Percentiles rank a stretch among this genome's conserved stretches.
phyloP scores from a whole-genome alignment of 73 alveolate species.

The Paramecium tetraurelia region DNA sequence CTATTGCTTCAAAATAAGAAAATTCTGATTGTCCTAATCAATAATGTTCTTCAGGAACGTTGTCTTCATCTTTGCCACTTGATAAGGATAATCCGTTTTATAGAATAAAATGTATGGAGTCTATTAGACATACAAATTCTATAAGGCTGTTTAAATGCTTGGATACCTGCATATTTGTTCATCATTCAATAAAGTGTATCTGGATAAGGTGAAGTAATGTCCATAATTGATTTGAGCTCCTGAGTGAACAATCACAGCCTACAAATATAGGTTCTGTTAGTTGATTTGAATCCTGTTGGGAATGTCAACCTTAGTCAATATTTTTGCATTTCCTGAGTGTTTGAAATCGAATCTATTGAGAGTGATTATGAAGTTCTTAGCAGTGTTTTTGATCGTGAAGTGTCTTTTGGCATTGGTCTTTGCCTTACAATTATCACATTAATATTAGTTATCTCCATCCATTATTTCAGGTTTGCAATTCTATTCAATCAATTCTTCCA shows the following conservation, averaged over 20 bases:
- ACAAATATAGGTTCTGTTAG: background rate
- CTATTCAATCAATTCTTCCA: background rate
- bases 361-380: background rate
- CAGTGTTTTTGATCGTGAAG: background rate
- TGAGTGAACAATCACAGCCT: background rate
- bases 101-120: background rate
- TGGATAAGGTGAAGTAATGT: background rate
- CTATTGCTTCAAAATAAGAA: background rate
- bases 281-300: background rate
- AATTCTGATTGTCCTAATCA: background rate
- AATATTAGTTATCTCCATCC: slow-evolving; percentile 13
- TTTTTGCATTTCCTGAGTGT: background rate
- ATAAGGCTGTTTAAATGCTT: background rate
- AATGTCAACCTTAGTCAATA: background rate
- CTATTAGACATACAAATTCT: background rate
- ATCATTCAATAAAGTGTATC: background rate
- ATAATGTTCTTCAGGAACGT: background rate
- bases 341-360: background rate
- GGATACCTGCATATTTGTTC: background rate
- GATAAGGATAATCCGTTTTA: background rate
- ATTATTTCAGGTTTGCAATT: background rate
- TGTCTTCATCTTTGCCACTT: background rate
- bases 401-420: background rate
- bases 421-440: background rate
- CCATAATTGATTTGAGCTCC: background rate